A percentile compares a stretch with the other conserved stretches of the same genome.
phyloP scores from a whole-genome alignment of 345 rosid species.

The Rhodamnia argentea region DNA sequence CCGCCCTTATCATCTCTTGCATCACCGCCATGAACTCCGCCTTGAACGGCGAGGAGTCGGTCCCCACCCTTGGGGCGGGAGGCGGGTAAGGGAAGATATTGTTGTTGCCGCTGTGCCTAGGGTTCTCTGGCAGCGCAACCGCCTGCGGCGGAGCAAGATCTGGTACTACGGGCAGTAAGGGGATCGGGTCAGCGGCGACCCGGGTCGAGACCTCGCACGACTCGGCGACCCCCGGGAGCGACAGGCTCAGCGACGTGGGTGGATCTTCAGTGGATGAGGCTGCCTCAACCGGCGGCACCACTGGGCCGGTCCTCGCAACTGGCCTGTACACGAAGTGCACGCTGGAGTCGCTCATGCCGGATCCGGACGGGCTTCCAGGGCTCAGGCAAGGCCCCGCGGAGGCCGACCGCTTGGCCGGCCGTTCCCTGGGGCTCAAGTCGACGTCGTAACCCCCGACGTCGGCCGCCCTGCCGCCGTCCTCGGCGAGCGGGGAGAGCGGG shows the following conservation, averaged over 20 bases:
- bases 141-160: not conserved
- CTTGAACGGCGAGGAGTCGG: slow-evolving; percentile 34
- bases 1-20: slow-evolving; percentile 80
- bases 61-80: not conserved
- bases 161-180: not conserved
- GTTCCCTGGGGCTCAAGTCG: slow-evolving; percentile 8
- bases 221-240: slow-evolving; percentile 19
- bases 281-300: slow-evolving; percentile 21
- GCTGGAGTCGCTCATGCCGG: slow-evolving; percentile 29
- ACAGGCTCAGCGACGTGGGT: slow-evolving; percentile 18
- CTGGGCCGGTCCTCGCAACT: not conserved
- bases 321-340: slow-evolving; percentile 36
- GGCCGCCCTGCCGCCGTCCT: slow-evolving; percentile 10
- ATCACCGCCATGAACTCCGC: slow-evolving; percentile 64
- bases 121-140: not conserved
- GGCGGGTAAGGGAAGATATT: not conserved
- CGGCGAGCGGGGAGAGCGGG: not conserved
- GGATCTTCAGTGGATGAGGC: slow-evolving; percentile 22
- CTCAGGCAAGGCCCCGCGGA: slow-evolving; percentile 42
- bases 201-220: not conserved
- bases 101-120: not conserved
- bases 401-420: slow-evolving; percentile 59
- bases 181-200: not conserved
- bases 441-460: slow-evolving; percentile 37
- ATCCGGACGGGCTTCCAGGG: slow-evolving; percentile 33